phyloP scores from a whole-genome alignment of 148 eudicot species.

The Salicornia ramosissima region DNA sequence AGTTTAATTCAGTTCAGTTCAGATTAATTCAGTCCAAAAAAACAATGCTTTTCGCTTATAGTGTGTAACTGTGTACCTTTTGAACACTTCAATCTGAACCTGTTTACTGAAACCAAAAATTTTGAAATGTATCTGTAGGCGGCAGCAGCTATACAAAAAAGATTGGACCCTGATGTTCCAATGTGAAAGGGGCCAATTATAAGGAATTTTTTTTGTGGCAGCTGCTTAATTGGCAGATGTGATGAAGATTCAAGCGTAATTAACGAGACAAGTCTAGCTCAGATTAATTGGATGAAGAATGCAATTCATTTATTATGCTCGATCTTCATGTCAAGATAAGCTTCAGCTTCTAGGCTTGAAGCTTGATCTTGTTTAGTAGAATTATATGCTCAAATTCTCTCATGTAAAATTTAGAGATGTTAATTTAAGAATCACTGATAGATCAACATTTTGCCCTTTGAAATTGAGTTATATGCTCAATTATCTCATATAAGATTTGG shows the following conservation, averaged over 20 bases:
- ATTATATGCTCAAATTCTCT: not conserved
- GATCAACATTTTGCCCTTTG: too few relatives aligned
- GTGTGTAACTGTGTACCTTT: not conserved
- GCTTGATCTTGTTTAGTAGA: not conserved
- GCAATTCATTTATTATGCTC: not conserved
- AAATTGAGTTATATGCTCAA: too few relatives aligned
- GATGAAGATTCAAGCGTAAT: not conserved
- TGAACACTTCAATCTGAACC: not conserved
- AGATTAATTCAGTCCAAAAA: too few relatives aligned
- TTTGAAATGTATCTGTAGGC: conserved; percentile 44
- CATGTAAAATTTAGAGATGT: not conserved
- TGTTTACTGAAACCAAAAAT: not conserved
- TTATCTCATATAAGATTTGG: too few relatives aligned
- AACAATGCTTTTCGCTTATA: too few relatives aligned
- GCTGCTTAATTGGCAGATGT: conserved; percentile 12
- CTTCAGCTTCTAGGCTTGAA: not conserved
- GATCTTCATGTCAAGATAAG: not conserved
- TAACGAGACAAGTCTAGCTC: too few relatives aligned
- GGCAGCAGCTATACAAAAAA: conserved; percentile 85
- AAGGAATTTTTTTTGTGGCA: not conserved
- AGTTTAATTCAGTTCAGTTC: too few relatives aligned
- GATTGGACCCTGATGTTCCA: conserved; percentile 78
- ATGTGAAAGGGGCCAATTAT: conserved; percentile 32
- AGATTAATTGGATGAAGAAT: too few relatives aligned
- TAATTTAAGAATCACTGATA: not conserved